Evolutionary conservation across 768 basidiomycete species (phyloP).

Genomic region (Dioszegia hungarica): DNA sequence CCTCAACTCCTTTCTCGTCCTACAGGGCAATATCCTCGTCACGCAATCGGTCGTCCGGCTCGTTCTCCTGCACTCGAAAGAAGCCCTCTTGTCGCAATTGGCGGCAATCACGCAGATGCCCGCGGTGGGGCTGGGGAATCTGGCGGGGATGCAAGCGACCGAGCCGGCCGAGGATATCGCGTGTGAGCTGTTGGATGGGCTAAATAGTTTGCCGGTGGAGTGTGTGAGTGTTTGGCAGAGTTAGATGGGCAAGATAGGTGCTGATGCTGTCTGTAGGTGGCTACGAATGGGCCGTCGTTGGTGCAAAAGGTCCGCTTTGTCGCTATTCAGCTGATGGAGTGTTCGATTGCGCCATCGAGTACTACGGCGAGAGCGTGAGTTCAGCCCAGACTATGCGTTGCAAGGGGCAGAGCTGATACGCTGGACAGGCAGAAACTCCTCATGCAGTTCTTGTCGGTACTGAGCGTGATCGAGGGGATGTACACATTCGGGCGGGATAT

Average conservation of each 20-base stretch:
- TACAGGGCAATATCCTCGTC: constrained; percentile 45
- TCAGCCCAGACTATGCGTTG: background rate
- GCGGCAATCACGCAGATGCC: constrained; percentile 34
- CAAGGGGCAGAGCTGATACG: background rate
- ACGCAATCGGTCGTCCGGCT: constrained; percentile 42
- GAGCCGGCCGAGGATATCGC: constrained; percentile 38
- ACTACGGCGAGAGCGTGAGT: constrained; percentile 35
- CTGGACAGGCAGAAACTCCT: constrained; percentile 27
- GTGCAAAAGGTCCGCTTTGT: constrained; percentile 46
- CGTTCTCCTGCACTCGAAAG: constrained; percentile 38
- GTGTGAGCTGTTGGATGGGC: constrained; percentile 38
- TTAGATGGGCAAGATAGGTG: background rate
- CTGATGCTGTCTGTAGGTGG: constrained; percentile 15
- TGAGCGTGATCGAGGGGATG: constrained; percentile 42
- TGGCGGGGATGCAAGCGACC: constrained; percentile 11
- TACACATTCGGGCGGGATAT: constrained; percentile 40
- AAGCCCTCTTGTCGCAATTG: constrained; percentile 32
- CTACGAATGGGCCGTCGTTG: constrained; percentile 44
- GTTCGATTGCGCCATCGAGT: constrained; percentile 13
- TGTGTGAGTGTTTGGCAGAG: constrained; percentile 14
- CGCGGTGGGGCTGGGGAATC: constrained; percentile 8
- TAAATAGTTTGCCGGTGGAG: constrained; percentile 45
- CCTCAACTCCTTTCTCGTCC: constrained; percentile 35
- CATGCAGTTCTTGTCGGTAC: constrained; percentile 37
- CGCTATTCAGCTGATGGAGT: constrained; percentile 40